These are phyloP conservation scores for Quercus robur DNA, from an alignment of 306 rosid species.

Conservation along the genomic window DNA sequence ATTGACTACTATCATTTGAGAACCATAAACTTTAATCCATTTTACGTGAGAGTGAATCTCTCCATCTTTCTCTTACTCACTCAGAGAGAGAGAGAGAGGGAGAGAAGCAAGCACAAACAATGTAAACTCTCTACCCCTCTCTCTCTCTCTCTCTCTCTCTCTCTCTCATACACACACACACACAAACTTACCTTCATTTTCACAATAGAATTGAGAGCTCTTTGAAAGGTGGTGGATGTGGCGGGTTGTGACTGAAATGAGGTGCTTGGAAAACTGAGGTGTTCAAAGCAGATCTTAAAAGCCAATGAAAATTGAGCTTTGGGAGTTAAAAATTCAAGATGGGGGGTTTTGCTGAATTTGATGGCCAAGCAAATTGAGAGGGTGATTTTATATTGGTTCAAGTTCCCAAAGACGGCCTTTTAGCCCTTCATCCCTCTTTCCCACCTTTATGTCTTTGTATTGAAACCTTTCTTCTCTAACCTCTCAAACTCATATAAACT, in stretches of 20 bases:
- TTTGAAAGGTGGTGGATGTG: constrained; percentile 10
- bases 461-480: constrained; percentile 25
- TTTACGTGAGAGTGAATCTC: background rate
- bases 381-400: constrained; percentile 37
- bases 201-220: background rate
- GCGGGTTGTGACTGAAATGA: constrained; percentile 19
- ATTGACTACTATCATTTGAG: background rate
- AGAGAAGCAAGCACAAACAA: too few species aligned
- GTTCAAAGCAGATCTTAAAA: constrained; percentile 53
- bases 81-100: background rate
- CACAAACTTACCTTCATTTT: constrained; percentile 65
- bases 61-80: background rate
- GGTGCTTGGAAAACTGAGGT: constrained; percentile 17
- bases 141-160: background rate
- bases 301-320: constrained; percentile 40
- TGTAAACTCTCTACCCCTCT: background rate
- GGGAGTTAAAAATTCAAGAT: constrained; percentile 43
- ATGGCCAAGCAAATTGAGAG: constrained; percentile 41
- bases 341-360: constrained; percentile 51
- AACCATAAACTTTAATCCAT: background rate
- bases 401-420: constrained; percentile 59
- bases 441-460: constrained; percentile 24
- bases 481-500: constrained; percentile 1
- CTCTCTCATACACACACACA: background rate
- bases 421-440: background rate